A percentile compares a stretch with the other conserved stretches of the same genome.
These are phyloP conservation scores for Russula vinacea DNA, from an alignment of 768 basidiomycete genomes.

Conservation along the genomic window DNA sequence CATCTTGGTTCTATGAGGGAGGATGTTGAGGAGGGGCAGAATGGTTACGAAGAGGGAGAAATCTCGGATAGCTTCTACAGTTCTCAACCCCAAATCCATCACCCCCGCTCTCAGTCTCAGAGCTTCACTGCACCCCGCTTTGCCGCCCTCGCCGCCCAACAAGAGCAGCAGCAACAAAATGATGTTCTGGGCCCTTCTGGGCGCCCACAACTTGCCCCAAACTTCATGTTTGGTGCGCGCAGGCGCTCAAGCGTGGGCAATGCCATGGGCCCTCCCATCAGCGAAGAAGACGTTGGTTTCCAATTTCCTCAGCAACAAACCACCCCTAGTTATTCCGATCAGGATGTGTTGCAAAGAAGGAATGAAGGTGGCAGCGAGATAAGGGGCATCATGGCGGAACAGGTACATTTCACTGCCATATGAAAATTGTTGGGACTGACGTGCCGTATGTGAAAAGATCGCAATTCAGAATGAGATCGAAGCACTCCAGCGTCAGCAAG, in stretches of 20 bases:
- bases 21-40: constrained; percentile 61
- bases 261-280: constrained; percentile 68
- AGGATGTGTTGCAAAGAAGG: constrained; percentile 49
- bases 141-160: constrained; percentile 65
- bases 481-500: constrained; percentile 85
- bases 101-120: constrained; percentile 73
- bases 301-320: constrained; percentile 73
- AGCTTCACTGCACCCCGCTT: constrained; percentile 89
- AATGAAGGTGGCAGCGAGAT: constrained; percentile 68
- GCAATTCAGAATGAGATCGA: constrained; percentile 90
- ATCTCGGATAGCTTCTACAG: constrained; percentile 57
- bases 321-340: constrained; percentile 28
- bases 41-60: constrained; percentile 73
- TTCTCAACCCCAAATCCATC: constrained; percentile 49
- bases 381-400: constrained; percentile 91
- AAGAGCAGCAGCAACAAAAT: constrained; percentile 48
- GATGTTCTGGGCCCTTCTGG: constrained; percentile 68
- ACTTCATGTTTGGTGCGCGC: constrained; percentile 81
- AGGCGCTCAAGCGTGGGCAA: constrained; percentile 47
- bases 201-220: constrained; percentile 86
- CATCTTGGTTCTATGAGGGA: constrained; percentile 83
- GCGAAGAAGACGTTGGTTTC: constrained; percentile 77
- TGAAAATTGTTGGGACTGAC: constrained; percentile 4
- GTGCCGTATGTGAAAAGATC: constrained; percentile 48
- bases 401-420: constrained; percentile 49